Conservation (phyloP, 2,329 filamentous ascomycete species). For the Penicillium sclerotigenum region DNA sequence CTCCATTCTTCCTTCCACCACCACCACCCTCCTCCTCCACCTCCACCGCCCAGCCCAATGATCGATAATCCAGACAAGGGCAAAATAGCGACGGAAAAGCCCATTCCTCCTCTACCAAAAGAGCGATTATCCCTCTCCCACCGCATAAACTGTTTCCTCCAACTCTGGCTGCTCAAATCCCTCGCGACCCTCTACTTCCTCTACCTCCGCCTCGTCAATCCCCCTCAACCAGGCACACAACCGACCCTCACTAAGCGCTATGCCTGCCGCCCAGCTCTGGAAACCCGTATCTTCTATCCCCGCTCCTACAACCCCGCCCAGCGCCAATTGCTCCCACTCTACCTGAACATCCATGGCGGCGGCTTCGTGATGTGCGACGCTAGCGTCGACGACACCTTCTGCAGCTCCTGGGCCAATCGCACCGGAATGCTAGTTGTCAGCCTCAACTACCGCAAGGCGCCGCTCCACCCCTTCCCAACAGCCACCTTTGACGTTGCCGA, state of each 20-base stretch:
- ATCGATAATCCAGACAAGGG: background rate
- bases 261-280: background rate
- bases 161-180: constrained; percentile 22
- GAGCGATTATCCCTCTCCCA: constrained; percentile 13
- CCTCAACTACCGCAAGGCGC: constrained; percentile 52
- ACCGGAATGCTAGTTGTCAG: constrained; percentile 47
- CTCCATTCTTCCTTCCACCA: background rate
- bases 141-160: constrained; percentile 20
- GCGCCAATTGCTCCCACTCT: constrained; percentile 34
- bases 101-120: constrained; percentile 14
- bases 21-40: no score
- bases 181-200: constrained; percentile 10
- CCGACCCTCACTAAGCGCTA: background rate
- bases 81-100: background rate
- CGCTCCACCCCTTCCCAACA: constrained; percentile 42
- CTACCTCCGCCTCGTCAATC: constrained; percentile 8
- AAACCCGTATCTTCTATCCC: background rate
- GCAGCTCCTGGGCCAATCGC: constrained; percentile 41
- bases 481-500: constrained; percentile 48
- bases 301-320: constrained; percentile 21
- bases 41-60: background rate
- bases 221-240: background rate
- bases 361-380: constrained; percentile 41
- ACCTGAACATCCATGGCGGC: constrained; percentile 53
- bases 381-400: constrained; percentile 49